Evolutionary conservation across 257 asterid genomes (phyloP), one percentile per base, ranked within the genome.

Genomic region (Plectranthus barbatus): DNA sequence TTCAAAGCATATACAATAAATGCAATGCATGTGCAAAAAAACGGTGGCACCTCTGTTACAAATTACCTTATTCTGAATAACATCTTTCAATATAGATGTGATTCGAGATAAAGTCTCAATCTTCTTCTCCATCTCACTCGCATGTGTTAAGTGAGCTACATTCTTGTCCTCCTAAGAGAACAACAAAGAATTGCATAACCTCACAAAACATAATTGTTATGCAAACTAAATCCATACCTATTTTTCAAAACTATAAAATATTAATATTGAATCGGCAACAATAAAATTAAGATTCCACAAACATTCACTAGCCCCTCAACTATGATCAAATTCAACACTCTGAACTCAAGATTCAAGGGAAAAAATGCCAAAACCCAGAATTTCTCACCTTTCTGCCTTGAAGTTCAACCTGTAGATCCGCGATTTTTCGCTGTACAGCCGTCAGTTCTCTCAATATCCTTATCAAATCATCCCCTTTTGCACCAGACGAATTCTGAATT

Each of bases 401-500:
- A 76, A 93, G 97, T 73, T 93, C 97, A 45, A 93, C 97, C 84
- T 90, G 99, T 78, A 93, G 86, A 81, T 90, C 96, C 34, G 96
- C 94, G 18, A 87, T 90, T 77, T 90, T 93, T 53, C 96, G 81
- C 57, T 93, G 99, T 19, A 93, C 96, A 39, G 83, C 74, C 33
- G 97, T 93, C 67, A 93, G 74, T 76, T 93, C 99, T 79, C 94
- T 74, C 79, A 93, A 80, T 53, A 90, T 89, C 84, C 84, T 84
- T 50, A 93, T 74, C 87, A 93, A 85, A 67, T 90, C 95, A 64
- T 85, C 99, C 63, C 91, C 85, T 71, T 86, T 85, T 57, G 87
- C 97, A 31, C 79, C 80, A 46, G 87, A 74, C 46, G 84, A 70
- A 73, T 63, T 85, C 74, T 81, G 94, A 31, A 74, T 75, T 62